Conservation (phyloP, 495 filamentous ascomycete genomes). For the Trichoderma asperelloides region DNA sequence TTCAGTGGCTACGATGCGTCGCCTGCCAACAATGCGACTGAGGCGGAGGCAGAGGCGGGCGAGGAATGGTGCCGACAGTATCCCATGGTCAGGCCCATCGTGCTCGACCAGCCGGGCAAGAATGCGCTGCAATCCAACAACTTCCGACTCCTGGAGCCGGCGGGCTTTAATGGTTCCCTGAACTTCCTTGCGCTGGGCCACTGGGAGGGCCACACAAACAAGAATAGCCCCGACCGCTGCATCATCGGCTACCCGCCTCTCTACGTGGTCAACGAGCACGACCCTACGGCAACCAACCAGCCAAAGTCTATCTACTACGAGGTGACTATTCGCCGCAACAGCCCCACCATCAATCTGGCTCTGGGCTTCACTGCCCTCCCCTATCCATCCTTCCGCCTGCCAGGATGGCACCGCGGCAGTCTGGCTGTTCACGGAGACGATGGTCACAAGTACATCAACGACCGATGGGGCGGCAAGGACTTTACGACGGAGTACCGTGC, state of each 20-base stretch:
- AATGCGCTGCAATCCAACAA: constrained; percentile 23
- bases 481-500: constrained; percentile 47
- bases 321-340: constrained; percentile 41
- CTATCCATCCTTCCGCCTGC: constrained; percentile 79
- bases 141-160: constrained; percentile 27
- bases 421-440: constrained; percentile 89
- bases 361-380: constrained; percentile 74
- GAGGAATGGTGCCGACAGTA: constrained; percentile 58
- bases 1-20: constrained; percentile 53
- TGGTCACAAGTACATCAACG: constrained; percentile 78
- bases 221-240: constrained; percentile 36
- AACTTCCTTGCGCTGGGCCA: constrained; percentile 28
- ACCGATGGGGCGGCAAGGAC: constrained; percentile 69
- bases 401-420: constrained; percentile 82
- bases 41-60: constrained; percentile 59
- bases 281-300: constrained; percentile 49
- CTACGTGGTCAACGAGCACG: constrained; percentile 61
- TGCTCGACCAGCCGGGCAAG: constrained; percentile 35
- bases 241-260: constrained; percentile 64
- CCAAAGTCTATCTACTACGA: constrained; percentile 72
- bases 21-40: constrained; percentile 64
- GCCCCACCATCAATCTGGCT: constrained; percentile 52
- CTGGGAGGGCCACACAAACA: constrained; percentile 31
- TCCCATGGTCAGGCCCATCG: constrained; percentile 52
- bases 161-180: constrained; percentile 24